These are phyloP conservation scores for Hymenoscyphus linearis DNA, from an alignment of 2,329 filamentous ascomycete genomes.

Conservation along the genomic window DNA sequence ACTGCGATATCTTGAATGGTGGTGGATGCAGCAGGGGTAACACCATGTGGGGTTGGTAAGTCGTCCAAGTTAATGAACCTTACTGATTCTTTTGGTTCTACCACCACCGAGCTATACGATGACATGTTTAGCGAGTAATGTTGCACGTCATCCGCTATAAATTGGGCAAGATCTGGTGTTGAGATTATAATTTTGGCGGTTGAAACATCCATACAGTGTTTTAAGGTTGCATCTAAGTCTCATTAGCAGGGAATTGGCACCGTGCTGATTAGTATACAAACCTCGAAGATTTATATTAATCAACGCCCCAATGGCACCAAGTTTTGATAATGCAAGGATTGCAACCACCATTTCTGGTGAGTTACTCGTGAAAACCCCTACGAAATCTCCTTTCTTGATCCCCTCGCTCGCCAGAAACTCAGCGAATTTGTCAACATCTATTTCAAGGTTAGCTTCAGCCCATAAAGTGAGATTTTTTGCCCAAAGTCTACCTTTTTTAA, in stretches of 20 bases:
- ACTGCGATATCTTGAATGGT: constrained; percentile 33
- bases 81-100: constrained; percentile 6
- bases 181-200: constrained; percentile 38
- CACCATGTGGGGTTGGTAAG: constrained; percentile 13
- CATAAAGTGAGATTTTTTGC: background rate
- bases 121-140: constrained; percentile 36
- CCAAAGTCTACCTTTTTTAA: constrained; percentile 35
- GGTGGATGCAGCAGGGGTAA: constrained; percentile 31
- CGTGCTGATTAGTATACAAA: constrained; percentile 15
- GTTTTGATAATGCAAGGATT: constrained; percentile 40
- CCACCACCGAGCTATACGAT: constrained; percentile 30
- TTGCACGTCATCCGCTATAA: constrained; percentile 28
- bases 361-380: constrained; percentile 43
- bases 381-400: constrained; percentile 36
- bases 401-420: constrained; percentile 35
- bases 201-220: constrained; percentile 40
- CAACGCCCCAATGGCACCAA: constrained; percentile 40
- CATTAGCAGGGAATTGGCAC: constrained; percentile 1
- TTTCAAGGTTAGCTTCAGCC: constrained; percentile 3
- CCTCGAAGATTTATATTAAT: constrained; percentile 43
- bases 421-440: constrained; percentile 41
- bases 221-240: constrained; percentile 37
- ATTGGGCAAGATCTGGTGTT: constrained; percentile 38
- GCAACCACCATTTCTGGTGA: constrained; percentile 44
- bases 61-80: constrained; percentile 13